Evolutionary conservation across 148 eudicot genomes (phyloP).

Genomic region (Rheum nobile): DNA sequence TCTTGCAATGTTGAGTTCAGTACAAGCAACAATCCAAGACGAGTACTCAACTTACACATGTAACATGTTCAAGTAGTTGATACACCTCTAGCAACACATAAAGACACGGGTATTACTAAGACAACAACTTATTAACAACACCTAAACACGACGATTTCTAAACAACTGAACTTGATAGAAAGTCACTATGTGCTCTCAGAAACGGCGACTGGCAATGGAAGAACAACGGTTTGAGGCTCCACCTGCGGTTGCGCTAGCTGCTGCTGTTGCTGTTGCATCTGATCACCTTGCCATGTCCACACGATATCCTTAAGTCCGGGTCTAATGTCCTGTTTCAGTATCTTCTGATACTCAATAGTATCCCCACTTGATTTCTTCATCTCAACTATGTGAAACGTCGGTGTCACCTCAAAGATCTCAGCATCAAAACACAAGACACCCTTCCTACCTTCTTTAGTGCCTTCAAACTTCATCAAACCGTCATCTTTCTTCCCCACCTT

Average conservation of each 20-base stretch:
- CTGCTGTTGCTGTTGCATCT: background rate
- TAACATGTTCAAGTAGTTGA: background rate
- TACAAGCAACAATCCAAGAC: too few relatives aligned
- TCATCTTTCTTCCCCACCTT: constrained; percentile 14
- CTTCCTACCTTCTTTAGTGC: constrained; percentile 12
- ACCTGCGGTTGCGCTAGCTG: constrained; percentile 8
- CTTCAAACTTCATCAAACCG: constrained; percentile 16
- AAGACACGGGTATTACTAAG: background rate
- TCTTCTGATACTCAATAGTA: constrained; percentile 22
- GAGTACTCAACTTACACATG: too few relatives aligned
- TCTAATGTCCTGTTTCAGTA: constrained; percentile 25
- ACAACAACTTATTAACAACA: background rate
- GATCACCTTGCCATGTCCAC: constrained; percentile 51
- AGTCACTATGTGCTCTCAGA: constrained; percentile 8
- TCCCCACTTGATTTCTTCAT: constrained; percentile 20
- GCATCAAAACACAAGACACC: constrained; percentile 11
- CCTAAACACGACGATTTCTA: constrained; percentile 25
- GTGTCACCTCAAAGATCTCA: constrained; percentile 20
- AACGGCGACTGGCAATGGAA: constrained; percentile 11
- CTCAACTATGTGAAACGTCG: constrained; percentile 21
- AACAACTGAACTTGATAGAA: background rate
- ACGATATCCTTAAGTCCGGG: constrained; percentile 36
- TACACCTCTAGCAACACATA: background rate
- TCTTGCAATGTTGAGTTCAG: constrained; percentile 16
- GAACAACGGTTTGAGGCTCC: constrained; percentile 13